Percentiles rank a stretch among this genome's conserved stretches.
Conservation (phyloP, 78 protist genomes). For the Dictyostelium firmibasis region DNA sequence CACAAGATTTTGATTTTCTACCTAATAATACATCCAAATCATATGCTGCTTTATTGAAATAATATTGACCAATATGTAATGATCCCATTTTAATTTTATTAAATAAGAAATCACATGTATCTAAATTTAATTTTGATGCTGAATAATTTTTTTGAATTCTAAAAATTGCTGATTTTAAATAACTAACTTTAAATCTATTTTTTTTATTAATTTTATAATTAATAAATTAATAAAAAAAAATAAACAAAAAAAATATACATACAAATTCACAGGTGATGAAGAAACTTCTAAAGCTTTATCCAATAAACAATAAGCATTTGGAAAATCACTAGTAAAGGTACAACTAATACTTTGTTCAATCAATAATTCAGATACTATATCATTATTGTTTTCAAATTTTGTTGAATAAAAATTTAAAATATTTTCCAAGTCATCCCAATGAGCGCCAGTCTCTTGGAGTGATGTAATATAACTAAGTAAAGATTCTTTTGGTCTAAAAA, state of each 20-base stretch:
- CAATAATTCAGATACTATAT: constrained; percentile 28
- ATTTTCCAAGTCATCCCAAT: constrained; percentile 42
- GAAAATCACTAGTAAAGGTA: constrained; percentile 15
- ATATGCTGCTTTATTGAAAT: constrained; percentile 65
- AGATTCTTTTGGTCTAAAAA: constrained; percentile 46
- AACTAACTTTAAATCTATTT: constrained; percentile 52
- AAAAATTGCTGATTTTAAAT: constrained; percentile 50
- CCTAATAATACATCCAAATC: background rate
- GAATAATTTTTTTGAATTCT: constrained; percentile 70
- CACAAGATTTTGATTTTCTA: constrained; percentile 24
- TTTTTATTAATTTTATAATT: too few species aligned
- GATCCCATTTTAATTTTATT: constrained; percentile 21
- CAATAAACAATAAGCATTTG: background rate
- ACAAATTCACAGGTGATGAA: constrained; percentile 53
- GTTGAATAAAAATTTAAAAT: background rate
- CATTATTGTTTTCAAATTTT: constrained; percentile 30
- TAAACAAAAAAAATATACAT: background rate
- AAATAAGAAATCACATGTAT: constrained; percentile 57
- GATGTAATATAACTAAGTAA: constrained; percentile 39
- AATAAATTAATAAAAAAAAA: background rate
- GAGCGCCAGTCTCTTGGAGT: constrained; percentile 72
- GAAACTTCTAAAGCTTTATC: constrained; percentile 31
- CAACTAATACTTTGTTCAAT: constrained; percentile 46
- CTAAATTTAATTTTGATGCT: constrained; percentile 63
- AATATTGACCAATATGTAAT: constrained; percentile 41